Percentiles rank a stretch among this genome's conserved stretches.
Conservation (phyloP, 2,329 filamentous ascomycete species). For the Diaporthe amygdali region DNA sequence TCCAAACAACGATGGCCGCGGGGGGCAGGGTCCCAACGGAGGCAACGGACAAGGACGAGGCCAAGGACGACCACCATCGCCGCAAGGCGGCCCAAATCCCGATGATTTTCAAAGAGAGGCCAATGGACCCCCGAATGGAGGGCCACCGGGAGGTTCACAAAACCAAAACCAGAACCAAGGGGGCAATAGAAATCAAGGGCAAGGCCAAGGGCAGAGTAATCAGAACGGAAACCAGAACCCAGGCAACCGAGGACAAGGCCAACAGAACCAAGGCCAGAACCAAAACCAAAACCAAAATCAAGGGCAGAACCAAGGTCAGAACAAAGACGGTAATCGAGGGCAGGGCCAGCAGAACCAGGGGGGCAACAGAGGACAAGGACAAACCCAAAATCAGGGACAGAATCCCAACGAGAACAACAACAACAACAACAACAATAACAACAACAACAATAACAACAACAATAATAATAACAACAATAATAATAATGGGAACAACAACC, state of each 20-base stretch:
- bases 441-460: not conserved
- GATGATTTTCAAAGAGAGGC: not conserved
- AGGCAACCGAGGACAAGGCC: not conserved
- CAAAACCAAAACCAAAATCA: not conserved
- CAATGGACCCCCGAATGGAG: not conserved
- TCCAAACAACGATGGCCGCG: not conserved
- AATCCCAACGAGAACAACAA: not conserved
- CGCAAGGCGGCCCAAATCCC: not conserved
- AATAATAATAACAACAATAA: not conserved
- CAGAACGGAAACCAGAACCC: not conserved
- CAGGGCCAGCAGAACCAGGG: constrained; percentile 3
- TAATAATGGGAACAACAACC: not conserved
- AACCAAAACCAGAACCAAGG: not conserved
- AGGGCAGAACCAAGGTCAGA: not conserved
- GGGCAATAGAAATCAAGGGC: not conserved
- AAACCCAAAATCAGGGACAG: not conserved
- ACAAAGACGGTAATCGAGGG: not conserved
- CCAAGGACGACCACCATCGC: not conserved
- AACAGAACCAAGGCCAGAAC: not conserved
- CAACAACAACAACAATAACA: not conserved
- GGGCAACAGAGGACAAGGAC: constrained; percentile 1
- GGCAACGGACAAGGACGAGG: not conserved
- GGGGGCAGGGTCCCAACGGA: not conserved
- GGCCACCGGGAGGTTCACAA: not conserved
- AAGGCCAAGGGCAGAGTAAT: not conserved